Conservation (phyloP, 2,329 filamentous ascomycete genomes). For the Aspergillus sp. region DNA sequence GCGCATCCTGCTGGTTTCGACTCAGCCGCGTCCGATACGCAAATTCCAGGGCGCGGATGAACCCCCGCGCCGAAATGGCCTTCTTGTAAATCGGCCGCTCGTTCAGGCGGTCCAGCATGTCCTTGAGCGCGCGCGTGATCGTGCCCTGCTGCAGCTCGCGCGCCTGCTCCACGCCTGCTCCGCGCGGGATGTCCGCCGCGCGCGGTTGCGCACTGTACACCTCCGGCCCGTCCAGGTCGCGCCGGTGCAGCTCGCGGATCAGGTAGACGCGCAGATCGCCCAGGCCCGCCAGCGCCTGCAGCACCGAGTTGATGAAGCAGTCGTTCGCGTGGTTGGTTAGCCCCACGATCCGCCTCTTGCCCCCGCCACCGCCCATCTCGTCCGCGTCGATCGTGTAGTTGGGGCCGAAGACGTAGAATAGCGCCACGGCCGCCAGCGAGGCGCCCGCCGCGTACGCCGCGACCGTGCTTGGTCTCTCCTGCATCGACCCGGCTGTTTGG, state of each 20-base stretch:
- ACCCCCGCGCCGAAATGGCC: conserved; percentile 77
- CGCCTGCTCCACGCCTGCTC: conserved; percentile 39
- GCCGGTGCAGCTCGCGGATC: conserved; percentile 80
- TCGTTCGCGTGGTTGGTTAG: conserved; percentile 87
- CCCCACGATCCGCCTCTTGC: conserved; percentile 82
- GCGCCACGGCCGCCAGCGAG: conserved; percentile 83
- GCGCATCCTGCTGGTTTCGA: conserved; percentile 90
- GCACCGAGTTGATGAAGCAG: conserved; percentile 91
- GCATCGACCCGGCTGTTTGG: conserved; percentile 54
- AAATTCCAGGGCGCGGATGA: conserved; percentile 71
- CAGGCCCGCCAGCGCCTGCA: conserved; percentile 85
- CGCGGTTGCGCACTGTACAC: conserved; percentile 59
- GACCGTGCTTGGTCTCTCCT: conserved; percentile 71
- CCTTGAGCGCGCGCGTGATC: conserved; percentile 80
- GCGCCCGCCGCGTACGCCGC: conserved; percentile 92
- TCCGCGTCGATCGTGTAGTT: conserved; percentile 91
- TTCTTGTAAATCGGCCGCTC: conserved; percentile 90
- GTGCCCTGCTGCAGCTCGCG: conserved; percentile 64
- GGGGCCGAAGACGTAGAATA: conserved; percentile 96
- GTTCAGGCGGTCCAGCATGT: conserved; percentile 84
- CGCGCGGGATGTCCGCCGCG: conserved; percentile 29
- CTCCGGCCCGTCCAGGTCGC: conserved; percentile 65
- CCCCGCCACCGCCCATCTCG: conserved; percentile 47
- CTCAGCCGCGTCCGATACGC: conserved; percentile 88
- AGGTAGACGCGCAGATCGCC: conserved; percentile 84